Evolutionary conservation across 73 alveolate species (phyloP).

Genomic region (Tetrahymena borealis): DNA sequence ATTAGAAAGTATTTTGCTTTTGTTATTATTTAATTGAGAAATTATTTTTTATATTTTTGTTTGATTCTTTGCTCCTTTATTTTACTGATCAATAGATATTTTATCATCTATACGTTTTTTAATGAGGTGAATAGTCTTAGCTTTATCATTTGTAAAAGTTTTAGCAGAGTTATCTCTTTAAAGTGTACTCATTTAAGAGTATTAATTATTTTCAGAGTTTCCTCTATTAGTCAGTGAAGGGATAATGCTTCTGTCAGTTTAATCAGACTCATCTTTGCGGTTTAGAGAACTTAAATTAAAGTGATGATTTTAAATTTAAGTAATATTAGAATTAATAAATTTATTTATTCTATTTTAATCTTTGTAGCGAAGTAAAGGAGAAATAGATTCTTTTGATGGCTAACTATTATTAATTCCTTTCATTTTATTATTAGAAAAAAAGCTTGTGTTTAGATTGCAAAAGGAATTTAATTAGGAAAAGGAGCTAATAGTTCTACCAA

Average conservation of each 20-base stretch:
- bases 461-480: neutral
- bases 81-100: neutral
- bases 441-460: neutral
- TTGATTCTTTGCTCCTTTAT: neutral
- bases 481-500: neutral
- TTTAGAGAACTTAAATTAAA: neutral
- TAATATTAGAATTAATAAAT: neutral
- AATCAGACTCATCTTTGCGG: neutral
- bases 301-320: neutral
- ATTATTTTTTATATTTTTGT: neutral
- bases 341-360: neutral
- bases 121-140: neutral
- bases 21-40: neutral
- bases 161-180: neutral
- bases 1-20: neutral
- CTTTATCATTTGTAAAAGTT: neutral
- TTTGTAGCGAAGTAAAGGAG: neutral
- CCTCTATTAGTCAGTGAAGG: neutral
- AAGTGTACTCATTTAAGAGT: neutral
- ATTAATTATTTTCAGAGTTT: neutral
- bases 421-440: neutral
- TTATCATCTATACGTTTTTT: neutral
- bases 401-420: neutral
- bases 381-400: neutral
- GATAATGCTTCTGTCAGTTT: neutral